These are phyloP conservation scores for Camellia granthamiana DNA, from an alignment of 148 eudicot genomes.

Conservation along the genomic window DNA sequence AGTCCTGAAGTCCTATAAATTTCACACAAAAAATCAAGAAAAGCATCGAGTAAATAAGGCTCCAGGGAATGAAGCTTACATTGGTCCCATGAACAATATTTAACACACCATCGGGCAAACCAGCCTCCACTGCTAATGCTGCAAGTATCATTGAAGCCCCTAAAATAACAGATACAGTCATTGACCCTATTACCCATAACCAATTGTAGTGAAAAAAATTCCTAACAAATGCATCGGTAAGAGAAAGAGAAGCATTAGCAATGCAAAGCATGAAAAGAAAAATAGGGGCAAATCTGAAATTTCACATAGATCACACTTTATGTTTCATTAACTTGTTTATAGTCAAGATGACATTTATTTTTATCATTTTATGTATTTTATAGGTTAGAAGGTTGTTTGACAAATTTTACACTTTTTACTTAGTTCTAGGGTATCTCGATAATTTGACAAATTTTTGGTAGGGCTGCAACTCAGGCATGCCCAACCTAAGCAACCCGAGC, in stretches of 20 bases:
- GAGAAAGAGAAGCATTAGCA: background rate
- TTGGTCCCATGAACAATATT: constrained; percentile 65
- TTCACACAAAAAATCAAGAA: background rate
- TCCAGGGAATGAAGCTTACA: constrained; percentile 32
- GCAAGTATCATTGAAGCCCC: constrained; percentile 64
- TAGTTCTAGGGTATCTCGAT: too few species aligned
- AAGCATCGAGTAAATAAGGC: background rate
- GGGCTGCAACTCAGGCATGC: too few species aligned
- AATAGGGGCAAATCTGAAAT: background rate
- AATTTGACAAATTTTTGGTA: too few species aligned
- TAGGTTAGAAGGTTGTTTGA: background rate
- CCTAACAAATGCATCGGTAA: background rate
- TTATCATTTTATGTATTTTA: background rate
- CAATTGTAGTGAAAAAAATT: background rate
- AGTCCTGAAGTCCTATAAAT: background rate
- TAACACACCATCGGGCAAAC: constrained; percentile 70
- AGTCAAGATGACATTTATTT: background rate
- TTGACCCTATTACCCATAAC: too few species aligned
- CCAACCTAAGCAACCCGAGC: too few species aligned
- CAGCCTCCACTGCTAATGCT: constrained; percentile 61
- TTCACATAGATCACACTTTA: background rate
- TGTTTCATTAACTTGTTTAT: background rate
- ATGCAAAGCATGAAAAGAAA: background rate
- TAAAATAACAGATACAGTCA: constrained; percentile 11
- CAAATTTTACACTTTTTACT: background rate